Percentiles rank a stretch among this genome's conserved stretches.
Evolutionary conservation across 257 asterid genomes (phyloP).

Genomic region (Dorcoceras hygrometricum): DNA sequence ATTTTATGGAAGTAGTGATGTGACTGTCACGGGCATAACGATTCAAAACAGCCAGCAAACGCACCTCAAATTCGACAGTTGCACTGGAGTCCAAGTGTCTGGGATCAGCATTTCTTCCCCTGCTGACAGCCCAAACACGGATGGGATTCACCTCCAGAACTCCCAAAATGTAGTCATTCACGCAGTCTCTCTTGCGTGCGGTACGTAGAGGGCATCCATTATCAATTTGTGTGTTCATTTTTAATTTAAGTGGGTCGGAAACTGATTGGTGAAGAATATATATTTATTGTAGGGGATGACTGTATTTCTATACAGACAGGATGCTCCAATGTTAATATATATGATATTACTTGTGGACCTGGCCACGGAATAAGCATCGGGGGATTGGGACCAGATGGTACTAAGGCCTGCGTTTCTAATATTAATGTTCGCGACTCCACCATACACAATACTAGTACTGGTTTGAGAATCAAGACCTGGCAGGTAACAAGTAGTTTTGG

Average conservation of each 20-base stretch:
- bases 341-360: constrained; percentile 47
- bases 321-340: constrained; percentile 30
- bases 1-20: constrained; percentile 36
- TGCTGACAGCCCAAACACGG: constrained; percentile 54
- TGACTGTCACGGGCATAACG: constrained; percentile 41
- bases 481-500: constrained; percentile 27
- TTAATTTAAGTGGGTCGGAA: too few species aligned
- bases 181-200: constrained; percentile 37
- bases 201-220: constrained; percentile 14
- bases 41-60: constrained; percentile 48
- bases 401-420: constrained; percentile 46
- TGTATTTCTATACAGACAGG: constrained; percentile 55
- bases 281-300: constrained; percentile 50
- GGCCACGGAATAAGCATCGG: constrained; percentile 62
- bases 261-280: too few species aligned
- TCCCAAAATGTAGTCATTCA: constrained; percentile 43
- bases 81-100: constrained; percentile 37
- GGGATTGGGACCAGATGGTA: constrained; percentile 40
- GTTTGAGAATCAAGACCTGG: constrained; percentile 57
- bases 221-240: too few species aligned
- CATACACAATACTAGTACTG: constrained; percentile 28
- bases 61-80: constrained; percentile 48
- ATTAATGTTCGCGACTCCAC: constrained; percentile 43
- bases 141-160: constrained; percentile 56
- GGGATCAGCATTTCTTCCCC: constrained; percentile 47